Evolutionary conservation across 345 rosid species (phyloP), one percentile per base, ranked within the genome.

Genomic region (Camelina hispida): DNA sequence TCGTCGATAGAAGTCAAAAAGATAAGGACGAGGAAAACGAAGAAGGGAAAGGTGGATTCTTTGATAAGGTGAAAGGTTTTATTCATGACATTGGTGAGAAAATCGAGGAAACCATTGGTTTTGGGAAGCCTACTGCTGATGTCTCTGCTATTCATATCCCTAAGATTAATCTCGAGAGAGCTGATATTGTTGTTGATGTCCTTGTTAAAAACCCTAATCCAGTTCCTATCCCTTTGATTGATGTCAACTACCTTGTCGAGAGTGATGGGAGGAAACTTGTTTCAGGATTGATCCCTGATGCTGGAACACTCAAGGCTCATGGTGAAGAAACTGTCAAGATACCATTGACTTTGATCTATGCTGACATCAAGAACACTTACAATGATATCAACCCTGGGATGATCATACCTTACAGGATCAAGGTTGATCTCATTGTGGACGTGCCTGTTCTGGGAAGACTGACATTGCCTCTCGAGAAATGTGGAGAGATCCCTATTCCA

Each of bases 121-220:
- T 93, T 18, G 99, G 99, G 62, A 96, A 93, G 83, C 99, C 99
- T 51, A 91, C 98, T 35, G 97, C 98, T 35, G 97, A 96, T 78
- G 93, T 93, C 44, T 28, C 89, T 6, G 98, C 74, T 4, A 84
- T 96, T 37, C 97, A 93, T 70, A 64, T 93, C 73, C 98, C 97
- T 34, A 69, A 38, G 51, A 89, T 96, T 81, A 96, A 89, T 64
- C 97, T 96, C 47, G 85, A 93, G 76, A 88, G 75, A 73, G 98
- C 94, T 5, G 98, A 93, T 13, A 72, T 93, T 22, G 86, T 96
- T 17, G 81, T 93, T 2, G 99, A 95, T 76, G 86, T 93, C n/a
- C 93, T 96, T 22, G 79, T 93, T 62, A 96, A 90, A 83, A 93
- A 93, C 72, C 99, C 99, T 0, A 95, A 95, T 57, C 99, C 98